phyloP scores from a whole-genome alignment of 2,329 filamentous ascomycete species.

The Ampelomyces quisqualis region DNA sequence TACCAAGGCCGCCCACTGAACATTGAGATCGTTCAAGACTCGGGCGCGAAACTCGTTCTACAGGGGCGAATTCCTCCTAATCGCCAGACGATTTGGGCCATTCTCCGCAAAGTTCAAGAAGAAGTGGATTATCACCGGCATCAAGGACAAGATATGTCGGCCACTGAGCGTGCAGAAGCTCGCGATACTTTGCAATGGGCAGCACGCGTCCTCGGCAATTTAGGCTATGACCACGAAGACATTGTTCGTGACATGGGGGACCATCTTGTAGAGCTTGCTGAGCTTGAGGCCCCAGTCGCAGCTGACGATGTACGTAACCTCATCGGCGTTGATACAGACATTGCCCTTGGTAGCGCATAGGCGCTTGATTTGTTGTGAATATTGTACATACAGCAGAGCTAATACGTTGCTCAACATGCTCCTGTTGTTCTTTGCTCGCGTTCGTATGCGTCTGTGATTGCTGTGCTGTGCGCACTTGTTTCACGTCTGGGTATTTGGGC shows the following conservation, averaged over 20 bases:
- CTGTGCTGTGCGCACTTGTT: too few relatives aligned
- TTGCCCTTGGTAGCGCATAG: too few relatives aligned
- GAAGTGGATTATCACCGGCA: constrained; percentile 28
- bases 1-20: constrained; percentile 28
- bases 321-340: constrained; percentile 11
- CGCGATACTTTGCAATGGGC: constrained; percentile 37
- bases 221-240: constrained; percentile 39
- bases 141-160: constrained; percentile 14
- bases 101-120: constrained; percentile 37
- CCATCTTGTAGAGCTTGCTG: constrained; percentile 31
- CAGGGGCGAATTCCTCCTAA: constrained; percentile 35
- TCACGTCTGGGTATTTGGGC: too few relatives aligned
- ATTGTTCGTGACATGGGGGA: constrained; percentile 34
- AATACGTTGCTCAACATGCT: too few relatives aligned
- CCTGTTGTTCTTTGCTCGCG: too few relatives aligned
- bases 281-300: constrained; percentile 30
- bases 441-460: too few relatives aligned
- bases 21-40: constrained; percentile 32
- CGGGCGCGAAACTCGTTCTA: constrained; percentile 31
- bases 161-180: constrained; percentile 20
- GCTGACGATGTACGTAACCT: constrained; percentile 11
- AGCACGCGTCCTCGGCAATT: constrained; percentile 29
- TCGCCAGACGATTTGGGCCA: constrained; percentile 36
- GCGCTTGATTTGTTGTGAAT: constrained; percentile 24
- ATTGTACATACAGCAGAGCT: not conserved